phyloP scores from a whole-genome alignment of 768 basidiomycete species.

The Auriscalpium microsporum region DNA sequence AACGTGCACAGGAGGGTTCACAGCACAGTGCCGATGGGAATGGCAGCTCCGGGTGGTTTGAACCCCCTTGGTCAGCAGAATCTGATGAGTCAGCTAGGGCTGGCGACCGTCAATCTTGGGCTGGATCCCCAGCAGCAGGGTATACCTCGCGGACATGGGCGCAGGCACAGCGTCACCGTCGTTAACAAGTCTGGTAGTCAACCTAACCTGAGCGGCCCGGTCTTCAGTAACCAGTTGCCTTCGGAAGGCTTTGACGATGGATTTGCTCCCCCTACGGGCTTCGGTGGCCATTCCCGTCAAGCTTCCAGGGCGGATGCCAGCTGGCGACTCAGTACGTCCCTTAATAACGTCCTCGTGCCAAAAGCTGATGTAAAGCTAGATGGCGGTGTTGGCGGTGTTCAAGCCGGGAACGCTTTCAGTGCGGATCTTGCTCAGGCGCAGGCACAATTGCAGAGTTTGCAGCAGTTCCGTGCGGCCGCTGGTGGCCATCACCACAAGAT shows the following conservation, averaged over 20 bases:
- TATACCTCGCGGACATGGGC: constrained; percentile 76
- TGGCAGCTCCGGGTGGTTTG: constrained; percentile 31
- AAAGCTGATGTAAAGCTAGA: constrained; percentile 31
- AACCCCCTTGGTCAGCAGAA: constrained; percentile 37
- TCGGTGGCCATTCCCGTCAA: constrained; percentile 68
- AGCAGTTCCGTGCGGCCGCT: constrained; percentile 93
- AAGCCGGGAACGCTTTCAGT: constrained; percentile 52
- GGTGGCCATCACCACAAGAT: constrained; percentile 95
- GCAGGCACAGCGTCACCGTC: constrained; percentile 88
- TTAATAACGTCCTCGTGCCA: constrained; percentile 5
- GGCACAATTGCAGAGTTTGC: constrained; percentile 90
- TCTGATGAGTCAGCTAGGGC: constrained; percentile 65
- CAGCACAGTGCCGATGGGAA: constrained; percentile 65
- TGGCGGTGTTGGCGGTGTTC: constrained; percentile 61
- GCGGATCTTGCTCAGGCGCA: constrained; percentile 94
- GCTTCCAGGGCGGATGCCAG: constrained; percentile 71
- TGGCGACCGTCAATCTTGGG: constrained; percentile 44
- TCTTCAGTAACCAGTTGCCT: constrained; percentile 34
- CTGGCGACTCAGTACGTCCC: constrained; percentile 71
- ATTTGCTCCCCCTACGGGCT: constrained; percentile 49
- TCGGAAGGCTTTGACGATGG: constrained; percentile 78
- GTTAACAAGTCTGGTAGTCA: constrained; percentile 64
- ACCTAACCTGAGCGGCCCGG: constrained; percentile 37
- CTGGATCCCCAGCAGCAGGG: constrained; percentile 58
- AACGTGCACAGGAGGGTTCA: constrained; percentile 73